Evolutionary conservation across 768 basidiomycete species (phyloP).

Genomic region (Tremella fuciformis): DNA sequence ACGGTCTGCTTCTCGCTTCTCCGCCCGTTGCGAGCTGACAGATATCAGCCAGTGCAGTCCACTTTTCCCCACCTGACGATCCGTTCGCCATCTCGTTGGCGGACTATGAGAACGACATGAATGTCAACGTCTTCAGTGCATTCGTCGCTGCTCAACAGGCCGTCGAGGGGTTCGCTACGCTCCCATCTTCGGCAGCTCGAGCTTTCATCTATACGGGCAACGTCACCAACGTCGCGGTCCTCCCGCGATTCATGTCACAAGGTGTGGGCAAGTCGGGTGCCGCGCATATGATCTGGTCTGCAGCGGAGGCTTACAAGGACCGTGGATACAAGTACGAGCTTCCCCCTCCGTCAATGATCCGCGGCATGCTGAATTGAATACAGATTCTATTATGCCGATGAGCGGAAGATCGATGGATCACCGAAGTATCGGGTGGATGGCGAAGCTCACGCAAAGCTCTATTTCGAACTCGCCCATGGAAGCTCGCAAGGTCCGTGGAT

Average conservation of each 20-base stretch:
- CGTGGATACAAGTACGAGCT: slow-evolving; percentile 20
- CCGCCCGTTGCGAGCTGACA: slow-evolving; percentile 3
- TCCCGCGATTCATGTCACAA: slow-evolving; percentile 11
- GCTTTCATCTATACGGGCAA: slow-evolving; percentile 30
- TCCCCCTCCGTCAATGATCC: too few relatives aligned
- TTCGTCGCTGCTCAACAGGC: slow-evolving; percentile 26
- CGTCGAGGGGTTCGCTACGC: slow-evolving; percentile 13
- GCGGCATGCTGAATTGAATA: too few relatives aligned
- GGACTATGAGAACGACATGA: slow-evolving; percentile 12
- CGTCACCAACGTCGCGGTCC: slow-evolving; percentile 15
- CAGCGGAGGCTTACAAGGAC: slow-evolving; percentile 18
- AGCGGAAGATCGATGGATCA: neutral
- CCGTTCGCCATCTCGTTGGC: slow-evolving; percentile 13
- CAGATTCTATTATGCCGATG: slow-evolving; percentile 6
- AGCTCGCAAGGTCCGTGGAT: too few relatives aligned
- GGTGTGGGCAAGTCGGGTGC: slow-evolving; percentile 18
- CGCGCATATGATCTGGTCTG: slow-evolving; percentile 22
- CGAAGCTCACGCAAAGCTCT: too few relatives aligned
- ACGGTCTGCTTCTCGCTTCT: too few relatives aligned
- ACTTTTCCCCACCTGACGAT: slow-evolving; percentile 17
- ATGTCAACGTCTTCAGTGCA: slow-evolving; percentile 14
- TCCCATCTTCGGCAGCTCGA: slow-evolving; percentile 3
- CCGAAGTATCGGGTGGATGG: neutral
- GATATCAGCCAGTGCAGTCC: slow-evolving; percentile 6
- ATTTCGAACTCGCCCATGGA: too few relatives aligned